Conservation (phyloP, 1,284 basidiomycete genomes). For the Cystobasidium slooffiae region DNA sequence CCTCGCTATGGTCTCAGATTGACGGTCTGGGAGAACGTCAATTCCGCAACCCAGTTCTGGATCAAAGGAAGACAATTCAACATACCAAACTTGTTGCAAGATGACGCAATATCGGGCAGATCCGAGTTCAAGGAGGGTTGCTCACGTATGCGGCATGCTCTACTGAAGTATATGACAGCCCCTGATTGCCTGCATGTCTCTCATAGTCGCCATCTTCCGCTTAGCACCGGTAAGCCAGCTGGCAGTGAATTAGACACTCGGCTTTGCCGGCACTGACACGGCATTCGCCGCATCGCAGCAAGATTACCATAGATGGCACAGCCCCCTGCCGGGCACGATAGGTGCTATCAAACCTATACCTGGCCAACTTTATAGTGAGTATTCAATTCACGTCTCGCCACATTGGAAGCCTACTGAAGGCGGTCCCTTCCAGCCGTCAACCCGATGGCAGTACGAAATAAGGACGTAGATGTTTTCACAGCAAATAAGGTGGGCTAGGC, state of each 20-base stretch:
- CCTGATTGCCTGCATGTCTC: too few species aligned
- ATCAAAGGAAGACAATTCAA: slow-evolving; percentile 77
- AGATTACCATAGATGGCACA: slow-evolving; percentile 85
- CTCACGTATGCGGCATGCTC: too few species aligned
- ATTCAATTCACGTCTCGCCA: not conserved
- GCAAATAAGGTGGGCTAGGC: slow-evolving; percentile 63
- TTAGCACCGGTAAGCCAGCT: slow-evolving; percentile 48
- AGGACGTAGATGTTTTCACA: slow-evolving; percentile 72
- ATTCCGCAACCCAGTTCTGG: slow-evolving; percentile 66
- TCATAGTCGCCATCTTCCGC: slow-evolving; percentile 72
- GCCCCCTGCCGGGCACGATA: slow-evolving; percentile 67
- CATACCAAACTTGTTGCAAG: slow-evolving; percentile 66
- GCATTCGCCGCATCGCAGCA: slow-evolving; percentile 68
- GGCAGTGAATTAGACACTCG: not conserved
- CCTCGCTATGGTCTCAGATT: slow-evolving; percentile 58
- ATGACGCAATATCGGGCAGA: slow-evolving; percentile 58
- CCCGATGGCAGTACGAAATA: slow-evolving; percentile 78
- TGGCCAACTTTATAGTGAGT: slow-evolving; percentile 55
- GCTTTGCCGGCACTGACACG: not conserved
- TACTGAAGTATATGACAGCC: too few species aligned
- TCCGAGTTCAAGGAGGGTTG: slow-evolving; percentile 35
- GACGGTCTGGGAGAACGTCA: slow-evolving; percentile 68
- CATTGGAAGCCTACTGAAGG: not conserved
- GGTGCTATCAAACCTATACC: slow-evolving; percentile 61
- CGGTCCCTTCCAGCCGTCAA: slow-evolving; percentile 63